phyloP scores from a whole-genome alignment of 495 filamentous ascomycete genomes.

The Penicillium chermesinum region DNA sequence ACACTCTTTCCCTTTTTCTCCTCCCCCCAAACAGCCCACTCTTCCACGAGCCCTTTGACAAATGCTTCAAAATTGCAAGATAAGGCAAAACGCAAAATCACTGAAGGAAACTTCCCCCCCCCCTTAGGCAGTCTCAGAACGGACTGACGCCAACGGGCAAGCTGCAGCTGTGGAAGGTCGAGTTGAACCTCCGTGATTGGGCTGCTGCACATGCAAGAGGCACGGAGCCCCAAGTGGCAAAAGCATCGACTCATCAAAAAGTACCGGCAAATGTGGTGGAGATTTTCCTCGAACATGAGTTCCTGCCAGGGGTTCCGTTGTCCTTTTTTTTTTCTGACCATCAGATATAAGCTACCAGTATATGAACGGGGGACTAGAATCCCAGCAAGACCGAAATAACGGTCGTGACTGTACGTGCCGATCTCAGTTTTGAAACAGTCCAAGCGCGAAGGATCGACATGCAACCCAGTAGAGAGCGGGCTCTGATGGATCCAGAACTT shows the following conservation, averaged over 20 bases:
- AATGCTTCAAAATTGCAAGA: neutral
- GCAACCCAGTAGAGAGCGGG: slow-evolving; percentile 7
- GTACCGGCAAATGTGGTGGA: neutral
- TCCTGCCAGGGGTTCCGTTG: too few species aligned
- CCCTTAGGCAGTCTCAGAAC: neutral
- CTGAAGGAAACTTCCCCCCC: too few species aligned
- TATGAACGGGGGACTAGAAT: too few species aligned
- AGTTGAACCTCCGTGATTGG: slow-evolving; percentile 19
- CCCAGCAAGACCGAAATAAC: too few species aligned
- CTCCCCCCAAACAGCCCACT: neutral
- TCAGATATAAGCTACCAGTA: too few species aligned
- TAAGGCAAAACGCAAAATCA: slow-evolving; percentile 2
- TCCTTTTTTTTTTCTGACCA: too few species aligned
- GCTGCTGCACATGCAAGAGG: slow-evolving; percentile 2
- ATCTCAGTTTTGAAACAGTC: slow-evolving; percentile 19
- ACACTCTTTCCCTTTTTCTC: neutral
- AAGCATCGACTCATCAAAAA: slow-evolving; percentile 8
- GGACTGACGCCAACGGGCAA: slow-evolving; percentile 1
- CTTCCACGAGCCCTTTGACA: neutral
- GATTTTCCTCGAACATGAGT: slow-evolving; percentile 17
- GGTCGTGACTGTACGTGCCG: too few species aligned
- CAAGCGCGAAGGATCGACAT: slow-evolving; percentile 20
- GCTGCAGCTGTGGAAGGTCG: neutral
- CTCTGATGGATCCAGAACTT: too few species aligned
- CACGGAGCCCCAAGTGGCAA: slow-evolving; percentile 20